Percentiles rank a stretch among this genome's conserved stretches.
phyloP scores from a whole-genome alignment of 306 rosid genomes.

The Rosa rugosa region DNA sequence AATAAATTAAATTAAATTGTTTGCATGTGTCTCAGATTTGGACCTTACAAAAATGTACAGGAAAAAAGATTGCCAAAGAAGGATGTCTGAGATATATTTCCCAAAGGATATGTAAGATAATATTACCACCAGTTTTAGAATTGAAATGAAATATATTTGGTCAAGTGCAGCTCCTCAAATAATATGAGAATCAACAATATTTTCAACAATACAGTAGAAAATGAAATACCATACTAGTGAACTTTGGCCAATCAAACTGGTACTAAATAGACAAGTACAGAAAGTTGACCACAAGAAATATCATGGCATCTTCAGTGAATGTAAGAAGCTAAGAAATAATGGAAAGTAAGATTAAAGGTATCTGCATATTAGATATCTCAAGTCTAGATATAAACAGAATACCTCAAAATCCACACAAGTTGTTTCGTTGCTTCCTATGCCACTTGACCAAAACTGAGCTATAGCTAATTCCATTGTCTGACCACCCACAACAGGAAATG shows the following conservation, averaged over 20 bases:
- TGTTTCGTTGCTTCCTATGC: conserved; percentile 80
- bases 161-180: not conserved
- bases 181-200: too few species aligned
- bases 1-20: not conserved
- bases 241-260: not conserved
- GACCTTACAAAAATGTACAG: not conserved
- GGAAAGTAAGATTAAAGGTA: conserved; percentile 8
- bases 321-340: not conserved
- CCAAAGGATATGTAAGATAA: not conserved
- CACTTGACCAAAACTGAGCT: conserved; percentile 97
- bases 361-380: conserved; percentile 19
- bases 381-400: conserved; percentile 19
- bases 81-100: not conserved
- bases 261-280: not conserved
- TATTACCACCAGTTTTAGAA: not conserved
- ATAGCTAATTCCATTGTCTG: conserved; percentile 87
- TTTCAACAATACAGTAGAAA: not conserved
- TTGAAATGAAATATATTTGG: not conserved
- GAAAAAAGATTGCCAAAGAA: not conserved
- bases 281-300: conserved; percentile 13
- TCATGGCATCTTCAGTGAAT: conserved; percentile 6
- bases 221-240: not conserved
- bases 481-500: conserved; percentile 81
- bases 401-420: conserved; percentile 92
- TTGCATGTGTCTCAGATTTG: not conserved